Evolutionary conservation across 2,329 filamentous ascomycete genomes (phyloP).

Genomic region (Sarocladium strictum): DNA sequence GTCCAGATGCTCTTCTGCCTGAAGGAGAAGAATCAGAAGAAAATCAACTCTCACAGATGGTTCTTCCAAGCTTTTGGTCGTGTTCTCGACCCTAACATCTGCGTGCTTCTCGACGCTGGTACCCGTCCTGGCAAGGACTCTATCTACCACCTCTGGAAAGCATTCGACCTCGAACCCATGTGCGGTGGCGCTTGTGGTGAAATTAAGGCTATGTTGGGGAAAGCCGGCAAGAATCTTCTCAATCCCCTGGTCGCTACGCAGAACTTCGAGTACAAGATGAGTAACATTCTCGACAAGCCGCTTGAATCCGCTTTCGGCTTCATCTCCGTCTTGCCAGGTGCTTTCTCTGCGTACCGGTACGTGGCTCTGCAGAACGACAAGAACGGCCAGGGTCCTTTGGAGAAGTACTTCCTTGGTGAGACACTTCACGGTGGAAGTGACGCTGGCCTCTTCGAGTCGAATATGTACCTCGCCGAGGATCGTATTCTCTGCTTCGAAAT

Average conservation of each 20-base stretch:
- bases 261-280: constrained; percentile 99
- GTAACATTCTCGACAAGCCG: constrained; percentile 97
- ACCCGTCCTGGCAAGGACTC: constrained; percentile 91
- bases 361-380: constrained; percentile 95
- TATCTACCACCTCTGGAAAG: constrained; percentile 98
- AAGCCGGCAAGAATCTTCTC: constrained; percentile 76
- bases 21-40: constrained; percentile 99
- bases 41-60: constrained; percentile 99
- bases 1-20: constrained; percentile 97
- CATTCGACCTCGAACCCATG: constrained; percentile 95
- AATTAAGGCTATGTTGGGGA: constrained; percentile 93
- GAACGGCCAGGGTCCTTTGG: constrained; percentile 82
- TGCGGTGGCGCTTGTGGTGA: constrained; percentile 96
- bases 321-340: constrained; percentile 92
- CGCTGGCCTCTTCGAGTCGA: constrained; percentile 94
- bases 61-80: constrained; percentile 97
- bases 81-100: constrained; percentile 91
- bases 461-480: constrained; percentile 99
- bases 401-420: constrained; percentile 96
- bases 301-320: constrained; percentile 96
- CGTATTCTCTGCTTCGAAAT: constrained; percentile 98
- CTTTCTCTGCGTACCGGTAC: constrained; percentile 97
- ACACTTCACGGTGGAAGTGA: constrained; percentile 89
- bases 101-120: constrained; percentile 91
- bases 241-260: constrained; percentile 94